Evolutionary conservation across 495 filamentous ascomycete genomes (phyloP), one percentile per base, ranked within the genome.

Genomic region (Trichoderma orchidacearum): DNA sequence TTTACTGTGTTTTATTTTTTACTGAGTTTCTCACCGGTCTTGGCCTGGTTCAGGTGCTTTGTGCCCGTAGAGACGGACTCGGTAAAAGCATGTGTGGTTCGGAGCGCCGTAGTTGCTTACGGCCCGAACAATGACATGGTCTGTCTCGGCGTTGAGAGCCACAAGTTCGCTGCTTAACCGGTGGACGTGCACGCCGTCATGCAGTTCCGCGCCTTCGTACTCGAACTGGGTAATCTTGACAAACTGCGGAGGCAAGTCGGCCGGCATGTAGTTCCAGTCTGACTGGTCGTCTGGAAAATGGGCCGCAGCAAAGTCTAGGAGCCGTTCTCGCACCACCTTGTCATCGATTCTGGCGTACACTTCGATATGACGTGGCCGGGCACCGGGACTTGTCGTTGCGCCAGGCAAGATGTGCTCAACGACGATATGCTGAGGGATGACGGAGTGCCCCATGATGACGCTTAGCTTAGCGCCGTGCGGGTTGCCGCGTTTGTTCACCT

Each of bases 61-160:
- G 62, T 79, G 64, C 6, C 82, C 82, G 58, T 79, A 81, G 56
- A 85, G 30, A 25, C 75, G 59, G 12, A 84, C 57, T 11, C 82
- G 68, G 65, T 85, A 86, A 56, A 86, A 70, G 66, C 83, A 86
- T 3, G 83, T 83, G 57, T 77, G 76, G 28, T 79, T 74, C 21
- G 55, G 55, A 0, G 62, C 61, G 9, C 82, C 81, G 63, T 78
- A 78, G 62, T 82, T 85, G 31, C 61, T 75, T 29, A 68, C 62
- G 7, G 75, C 76, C 29, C 81, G 65, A 8, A 86, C 59, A 35
- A 82, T 58, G 25, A 83, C 56, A 12, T 69, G 63, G 29, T 70
- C 64, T 18, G 72, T 73, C 5, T 63, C 62, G 7, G 70, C 70
- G 3, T 57, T 32, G 32, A 75, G 48, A 5, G 53, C 51, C n/a